Conservation (phyloP, 257 asterid species). For the Capsicum chinense region DNA sequence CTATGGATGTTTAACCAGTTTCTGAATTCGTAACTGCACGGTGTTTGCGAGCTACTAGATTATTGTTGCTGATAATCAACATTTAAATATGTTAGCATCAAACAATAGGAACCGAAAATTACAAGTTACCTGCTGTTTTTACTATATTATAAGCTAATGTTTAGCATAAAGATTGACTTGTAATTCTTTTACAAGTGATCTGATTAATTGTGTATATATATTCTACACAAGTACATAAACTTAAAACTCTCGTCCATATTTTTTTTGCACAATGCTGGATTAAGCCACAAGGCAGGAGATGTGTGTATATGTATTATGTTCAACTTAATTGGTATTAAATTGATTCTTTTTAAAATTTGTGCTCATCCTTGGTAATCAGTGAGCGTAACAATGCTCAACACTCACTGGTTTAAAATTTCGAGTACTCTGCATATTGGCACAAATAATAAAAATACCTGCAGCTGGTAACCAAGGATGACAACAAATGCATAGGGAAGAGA, state of each 20-base stretch:
- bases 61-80: slow-evolving; percentile 64
- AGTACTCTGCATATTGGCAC: too few species aligned
- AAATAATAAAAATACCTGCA: slow-evolving; percentile 38
- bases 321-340: too few species aligned
- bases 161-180: neutral
- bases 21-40: slow-evolving; percentile 54
- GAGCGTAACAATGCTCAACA: too few species aligned
- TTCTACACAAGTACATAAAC: too few species aligned
- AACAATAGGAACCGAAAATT: neutral
- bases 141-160: neutral
- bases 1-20: slow-evolving; percentile 53
- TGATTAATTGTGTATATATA: neutral
- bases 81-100: neutral
- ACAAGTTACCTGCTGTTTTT: neutral
- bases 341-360: too few species aligned
- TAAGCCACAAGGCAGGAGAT: too few species aligned
- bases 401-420: too few species aligned
- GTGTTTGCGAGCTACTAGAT: slow-evolving; percentile 51
- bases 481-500: slow-evolving; percentile 51
- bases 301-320: too few species aligned
- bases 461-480: slow-evolving; percentile 55
- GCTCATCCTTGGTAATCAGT: too few species aligned
- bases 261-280: too few species aligned
- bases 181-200: neutral
- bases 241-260: too few species aligned